Evolutionary conservation across 179 eudicot species (phyloP), one percentile per base, ranked within the genome.

Genomic region (Heliamphora ciliata): DNA sequence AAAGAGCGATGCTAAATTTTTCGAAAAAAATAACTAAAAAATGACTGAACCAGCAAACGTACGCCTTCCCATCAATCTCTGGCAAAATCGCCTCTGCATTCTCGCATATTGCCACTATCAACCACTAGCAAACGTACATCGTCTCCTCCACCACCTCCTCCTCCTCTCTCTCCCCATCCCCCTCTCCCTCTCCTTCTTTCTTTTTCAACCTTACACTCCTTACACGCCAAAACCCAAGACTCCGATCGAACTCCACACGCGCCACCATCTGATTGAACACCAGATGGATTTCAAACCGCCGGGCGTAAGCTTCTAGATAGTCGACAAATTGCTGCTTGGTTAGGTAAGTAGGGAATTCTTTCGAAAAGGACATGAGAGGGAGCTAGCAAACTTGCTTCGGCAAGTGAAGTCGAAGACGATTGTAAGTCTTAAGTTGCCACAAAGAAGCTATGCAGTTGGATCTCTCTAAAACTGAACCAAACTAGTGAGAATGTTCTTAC

Each of bases 101-200:
- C 86, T 95, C 98, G 3, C 98, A 98, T 2, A 96, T 95, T 58
- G 98, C 98, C 80, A 86, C 98, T 71, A 95, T 84, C 86, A 94
- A n/a, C 98, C 98, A 95, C 84, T 88, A 76, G 69, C 87, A 86
- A 2, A 89, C 87, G 60, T 91, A 95, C 88, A 92, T 97, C 44
- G 17, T 79, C 81, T 77, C 88, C 68, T 74, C 87, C 76, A 24
- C 83, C 24, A 14, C 40, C 40, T 0, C 40, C 40, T 31, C 81
- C n/a, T 40, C 73, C 46, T 64, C 51, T 21, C 79, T 88, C 74
- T 40, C 80, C 50, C 83, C 84, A 83, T 81, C 80, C 48, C 92
- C 93, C 31, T 91, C 70, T 98, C 98, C 93, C 2, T 86, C 51
- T 82, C 91, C 91, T 0, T 79, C n/a, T 0, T 71, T 52, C 17